Base-by-base conservation (phyloP, 371 early-diverging fungal species). In the Saksenaea vasiformis region DNA sequence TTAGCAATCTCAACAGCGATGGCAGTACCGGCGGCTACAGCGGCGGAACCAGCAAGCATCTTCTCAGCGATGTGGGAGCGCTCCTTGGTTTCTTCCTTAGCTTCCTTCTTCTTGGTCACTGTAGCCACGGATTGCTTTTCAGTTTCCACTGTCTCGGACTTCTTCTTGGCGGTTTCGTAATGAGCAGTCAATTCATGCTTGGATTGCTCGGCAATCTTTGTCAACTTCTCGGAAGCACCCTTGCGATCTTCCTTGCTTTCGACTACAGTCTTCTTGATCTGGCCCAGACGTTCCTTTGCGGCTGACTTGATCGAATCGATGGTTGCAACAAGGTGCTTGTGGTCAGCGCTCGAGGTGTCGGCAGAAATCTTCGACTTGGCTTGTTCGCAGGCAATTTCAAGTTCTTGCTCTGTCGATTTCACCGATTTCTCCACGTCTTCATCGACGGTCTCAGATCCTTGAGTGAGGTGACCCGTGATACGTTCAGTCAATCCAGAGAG, bases 11-110 rank as follows among this genome's bases (percentile, higher is more conserved):
- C 62, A 24, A 66, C 67, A 34, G 71, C 74, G 38, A 69, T 56
- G 4, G 66, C 62, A 36, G 71, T 64, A 44, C 69, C 70, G 19
- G 67, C 68, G 15, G 69, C 70, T n/a, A 69, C 69, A 22, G 71
- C 62, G 36, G 71, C 69, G 54, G 64, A 60, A 17, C 71, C 70
- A 53, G 43, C 35, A 15, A 73, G 58, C 17, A 66, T 64, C 57
- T 70, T 70, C 58, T 76, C 68, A 27, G 66, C 72, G 22, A 71
- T 44, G 14, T 71, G 56, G 26, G 56, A 55, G 7, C 28, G 51
- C 11, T 47, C 22, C 22, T 47, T 47, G 51, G 17, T 22, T 8
- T 47, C 19, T 5, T 22, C 51, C 8, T 47, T 22, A 7, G 5
- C n/a, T 22, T 47, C 22, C 10, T 47, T 47, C 51, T 47, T 47